These are phyloP conservation scores for Hypsizygus marmoreus DNA, from an alignment of 768 basidiomycete genomes.

Conservation along the genomic window DNA sequence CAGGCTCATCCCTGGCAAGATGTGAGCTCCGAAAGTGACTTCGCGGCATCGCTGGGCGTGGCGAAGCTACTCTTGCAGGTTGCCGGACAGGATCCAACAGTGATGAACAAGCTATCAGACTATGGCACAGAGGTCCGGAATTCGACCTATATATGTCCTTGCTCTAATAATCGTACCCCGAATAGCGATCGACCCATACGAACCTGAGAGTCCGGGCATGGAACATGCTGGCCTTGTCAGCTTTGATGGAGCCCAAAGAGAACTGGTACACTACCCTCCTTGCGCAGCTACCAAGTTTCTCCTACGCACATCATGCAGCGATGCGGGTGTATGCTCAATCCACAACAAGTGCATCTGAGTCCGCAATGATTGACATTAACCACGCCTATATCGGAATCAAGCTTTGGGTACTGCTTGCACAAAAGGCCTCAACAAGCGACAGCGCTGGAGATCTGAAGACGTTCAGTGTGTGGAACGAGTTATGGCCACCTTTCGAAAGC, in stretches of 20 bases:
- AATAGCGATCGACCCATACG: slow-evolving; percentile 35
- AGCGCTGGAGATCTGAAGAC: slow-evolving; percentile 31
- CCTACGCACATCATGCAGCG: slow-evolving; percentile 44
- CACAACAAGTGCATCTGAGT: slow-evolving; percentile 37
- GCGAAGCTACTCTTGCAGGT: slow-evolving; percentile 56
- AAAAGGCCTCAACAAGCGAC: slow-evolving; percentile 33
- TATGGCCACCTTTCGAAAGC: slow-evolving; percentile 72
- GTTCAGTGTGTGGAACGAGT: slow-evolving; percentile 67
- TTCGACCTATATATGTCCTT: neutral
- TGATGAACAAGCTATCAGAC: slow-evolving; percentile 41
- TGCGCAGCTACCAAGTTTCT: slow-evolving; percentile 52
- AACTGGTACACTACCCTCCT: slow-evolving; percentile 45
- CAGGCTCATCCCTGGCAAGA: slow-evolving; percentile 51
- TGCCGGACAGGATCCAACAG: slow-evolving; percentile 41
- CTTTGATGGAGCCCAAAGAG: slow-evolving; percentile 42
- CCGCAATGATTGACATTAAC: slow-evolving; percentile 60
- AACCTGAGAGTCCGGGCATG: slow-evolving; percentile 55
- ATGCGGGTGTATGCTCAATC: slow-evolving; percentile 43
- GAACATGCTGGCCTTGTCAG: slow-evolving; percentile 63
- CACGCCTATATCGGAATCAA: slow-evolving; percentile 70
- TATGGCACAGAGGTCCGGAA: slow-evolving; percentile 35
- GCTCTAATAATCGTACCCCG: neutral
- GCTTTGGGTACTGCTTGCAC: slow-evolving; percentile 66
- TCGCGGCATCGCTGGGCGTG: slow-evolving; percentile 50
- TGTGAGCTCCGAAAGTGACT: slow-evolving; percentile 50